A percentile compares a stretch with the other conserved stretches of the same genome.
Conservation (phyloP, 148 eudicot genomes). For the Chenopodium suecicum region DNA sequence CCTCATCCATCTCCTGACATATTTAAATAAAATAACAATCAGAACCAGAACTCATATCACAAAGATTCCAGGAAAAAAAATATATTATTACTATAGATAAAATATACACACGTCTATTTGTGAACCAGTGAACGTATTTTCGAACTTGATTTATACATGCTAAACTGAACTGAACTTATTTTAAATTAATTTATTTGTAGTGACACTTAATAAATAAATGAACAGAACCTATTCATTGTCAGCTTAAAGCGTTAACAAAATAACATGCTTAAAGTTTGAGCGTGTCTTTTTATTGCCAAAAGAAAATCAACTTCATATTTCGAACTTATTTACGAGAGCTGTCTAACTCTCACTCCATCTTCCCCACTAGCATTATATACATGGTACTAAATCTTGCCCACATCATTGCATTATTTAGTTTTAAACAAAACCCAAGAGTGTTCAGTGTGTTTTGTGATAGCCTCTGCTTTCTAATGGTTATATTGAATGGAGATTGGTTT, state of each 20-base stretch:
- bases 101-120: not conserved
- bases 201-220: not conserved
- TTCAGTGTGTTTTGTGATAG: too few relatives aligned
- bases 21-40: not conserved
- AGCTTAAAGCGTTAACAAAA: not conserved
- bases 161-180: not conserved
- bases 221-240: not conserved
- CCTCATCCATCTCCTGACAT: constrained; percentile 71
- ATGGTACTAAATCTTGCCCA: not conserved
- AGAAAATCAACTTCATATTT: not conserved
- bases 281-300: not conserved
- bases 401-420: not conserved
- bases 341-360: not conserved
- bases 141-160: not conserved
- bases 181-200: too few relatives aligned
- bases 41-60: not conserved
- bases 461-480: too few relatives aligned
- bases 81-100: not conserved
- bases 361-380: not conserved
- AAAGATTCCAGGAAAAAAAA: not conserved
- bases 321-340: not conserved
- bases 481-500: too few relatives aligned
- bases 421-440: too few relatives aligned
- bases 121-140: not conserved
- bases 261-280: not conserved